Evolutionary conservation across 495 filamentous ascomycete species (phyloP), one percentile per base, ranked within the genome.

Genomic region (Aspergillus affinis): DNA sequence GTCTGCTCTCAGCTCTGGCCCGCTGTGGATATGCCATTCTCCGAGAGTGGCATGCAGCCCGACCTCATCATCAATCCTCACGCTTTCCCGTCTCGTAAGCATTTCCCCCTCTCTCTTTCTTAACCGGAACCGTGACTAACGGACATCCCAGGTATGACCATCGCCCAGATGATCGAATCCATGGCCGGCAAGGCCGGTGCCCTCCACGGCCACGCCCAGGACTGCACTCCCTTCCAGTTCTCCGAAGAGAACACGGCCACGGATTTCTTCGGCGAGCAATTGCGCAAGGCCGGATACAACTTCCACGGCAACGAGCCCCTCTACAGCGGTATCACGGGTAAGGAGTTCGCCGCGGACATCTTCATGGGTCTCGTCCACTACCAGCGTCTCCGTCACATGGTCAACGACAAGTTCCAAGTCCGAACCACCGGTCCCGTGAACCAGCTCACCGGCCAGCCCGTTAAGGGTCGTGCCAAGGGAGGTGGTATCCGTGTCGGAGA

Each of bases 31-130:
- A 96, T 98, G 92, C 94, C 94, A 8, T 98, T 98, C 78, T 92
- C 91, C 21, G 94, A 98, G 77, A 90, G 90, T 48, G 94, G 94
- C 59, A 97, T 98, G 68, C 91, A 96, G 69, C 94, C 94, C 4
- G 94, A 98, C 73, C 80, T 96, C 66, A 98, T 98, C 71, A 98
- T 98, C 79, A 98, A 98, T 76, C 94, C 94, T 60, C 94, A 98
- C 83, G 94, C 94, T 74, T 98, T 98, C 83, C 94, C 94, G n/a
- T 98, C 94, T 57, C 93, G 94, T 75, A 73, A 69, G 78, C 72
- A 36, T 48, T 44, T 23, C 47, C n/a, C 27, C 51, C 20, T n/a
- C 19, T 17, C 26, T 20, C 7, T n/a, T 6, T 20, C 23, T 6
- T 10, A 13, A 13, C 21, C 20, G 20, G 8, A 0, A 17, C 29